Evolutionary conservation across 1,139 yeast genomes (phyloP), one percentile per base, ranked within the genome.

Genomic region (Saccharomyces hybrid): DNA sequence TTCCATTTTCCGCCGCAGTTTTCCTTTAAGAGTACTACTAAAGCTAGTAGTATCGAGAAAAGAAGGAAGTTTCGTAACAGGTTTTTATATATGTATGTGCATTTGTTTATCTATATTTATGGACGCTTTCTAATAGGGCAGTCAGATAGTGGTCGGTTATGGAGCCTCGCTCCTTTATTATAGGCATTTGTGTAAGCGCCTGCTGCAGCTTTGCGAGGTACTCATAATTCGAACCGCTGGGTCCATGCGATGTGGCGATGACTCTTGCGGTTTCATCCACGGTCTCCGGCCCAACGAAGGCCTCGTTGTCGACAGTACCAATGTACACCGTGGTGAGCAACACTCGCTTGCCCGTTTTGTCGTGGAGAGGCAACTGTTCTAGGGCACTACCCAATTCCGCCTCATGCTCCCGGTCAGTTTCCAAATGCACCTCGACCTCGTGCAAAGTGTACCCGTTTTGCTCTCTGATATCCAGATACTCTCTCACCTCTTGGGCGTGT

Each of bases 361-460:
- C 65, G 48, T 68, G 70, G n/a, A 48, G 32, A 3, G 74, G 72
- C 7, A 75, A 59, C 5, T 51, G 54, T 1, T 62, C 51, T 23
- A 76, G 54, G 0, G 70, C 66, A 0, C 57, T 53, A 9, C 50
- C 47, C 26, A 68, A 53, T 28, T 65, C 71, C 3, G 57, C 47
- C 53, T 65, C 65, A 31, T 63, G 60, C 11, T 51, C 41, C 1
- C 60, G 63, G 5, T 60, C 63, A 14, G 64, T 67, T 13, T 74
- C 70, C 11, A 85, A 73, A 57, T 78, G 78, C 65, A 89, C 89
- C 2, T 83, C 82, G 1, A 90, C 84, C n/a, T 75, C 71, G 61
- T 86, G 88, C 2, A 82, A 74, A 0, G 89, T 76, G 69, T 91
- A 91, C 0, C 98, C 98, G 64, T 89, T 90, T 67, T 90, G 89